Base-by-base conservation (phyloP, 192 early-diverging fungal genomes). In the Helicostylum pulchrum region DNA sequence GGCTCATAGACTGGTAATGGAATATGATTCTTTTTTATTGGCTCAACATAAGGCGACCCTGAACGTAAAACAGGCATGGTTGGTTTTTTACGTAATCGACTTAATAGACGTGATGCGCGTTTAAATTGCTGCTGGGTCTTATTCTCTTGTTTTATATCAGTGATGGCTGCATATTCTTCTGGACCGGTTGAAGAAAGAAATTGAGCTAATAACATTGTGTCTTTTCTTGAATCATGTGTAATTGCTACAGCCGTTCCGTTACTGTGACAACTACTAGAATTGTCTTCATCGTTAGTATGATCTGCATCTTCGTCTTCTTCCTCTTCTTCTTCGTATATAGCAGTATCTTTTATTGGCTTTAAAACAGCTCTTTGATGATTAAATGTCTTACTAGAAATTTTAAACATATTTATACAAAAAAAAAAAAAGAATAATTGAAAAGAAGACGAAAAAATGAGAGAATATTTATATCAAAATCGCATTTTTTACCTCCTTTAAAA, bases 11-110 rank as follows among this genome's bases (percentile, higher is more conserved):
- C 54, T 19, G 31, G 54, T 39, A 56, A 32, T 10, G 54, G 54
- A 9, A 10, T 56, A 56, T 56, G 54, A 14, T 32, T 56, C 17
- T 19, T 56, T 39, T 39, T 39, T 6, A 39, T 39, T 39, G 36
- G 36, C 15, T 56, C 32, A 39, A 39, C 54, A 9, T 4, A 39
- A 9, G 19, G 9, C 32, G 54, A 34, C 19, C 54, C 10, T 17
- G 54, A 56, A 19, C 54, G 31, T 17, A 56, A 56, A 34, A 4
- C 54, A 11, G 17, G 31, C 54, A 56, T 34, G 2, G 31, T 34
- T 11, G 54, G 54, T 39, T 56, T 30, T 56, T 56, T 56, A 56
- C 54, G 54, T 56, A 56, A 39, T n/a, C 54, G 54, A 10, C 9
- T 39, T 32, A 56, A 15, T 17, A 56, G 14, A 4, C 54, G 54